Conservation (phyloP, 257 asterid genomes). For the Fraxinus quadrangulata region DNA sequence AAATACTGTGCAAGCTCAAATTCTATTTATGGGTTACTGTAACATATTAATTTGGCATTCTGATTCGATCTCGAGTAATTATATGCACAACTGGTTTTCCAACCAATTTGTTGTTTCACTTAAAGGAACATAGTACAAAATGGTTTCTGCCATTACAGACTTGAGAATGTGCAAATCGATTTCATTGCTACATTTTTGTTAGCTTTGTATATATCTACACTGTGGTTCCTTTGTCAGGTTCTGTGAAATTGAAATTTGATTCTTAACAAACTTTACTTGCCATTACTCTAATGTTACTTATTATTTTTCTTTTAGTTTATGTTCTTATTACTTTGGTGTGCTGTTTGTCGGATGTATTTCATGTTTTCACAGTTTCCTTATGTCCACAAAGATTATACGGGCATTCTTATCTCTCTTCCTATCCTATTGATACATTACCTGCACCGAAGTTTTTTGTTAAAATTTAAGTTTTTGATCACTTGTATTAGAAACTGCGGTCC, state of each 20-base stretch:
- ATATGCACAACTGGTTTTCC: not conserved
- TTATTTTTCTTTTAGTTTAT: not conserved
- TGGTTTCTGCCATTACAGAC: not conserved
- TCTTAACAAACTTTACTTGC: not conserved
- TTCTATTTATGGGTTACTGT: not conserved
- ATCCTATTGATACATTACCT: not conserved
- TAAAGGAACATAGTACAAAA: not conserved
- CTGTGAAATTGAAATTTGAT: too few relatives aligned
- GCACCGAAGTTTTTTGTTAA: not conserved
- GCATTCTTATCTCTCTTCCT: not conserved
- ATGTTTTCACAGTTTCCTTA: not conserved
- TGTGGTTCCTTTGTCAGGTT: not conserved
- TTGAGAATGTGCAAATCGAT: not conserved
- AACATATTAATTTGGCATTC: not conserved
- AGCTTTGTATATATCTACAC: not conserved
- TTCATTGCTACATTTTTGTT: not conserved
- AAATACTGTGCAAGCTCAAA: not conserved
- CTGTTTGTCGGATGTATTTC: not conserved
- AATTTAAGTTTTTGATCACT: not conserved
- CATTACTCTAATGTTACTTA: not conserved
- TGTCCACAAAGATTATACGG: not conserved
- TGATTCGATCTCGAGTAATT: not conserved
- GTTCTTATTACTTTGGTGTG: not conserved
- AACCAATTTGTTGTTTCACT: not conserved
- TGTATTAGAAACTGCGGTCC: not conserved